These are phyloP conservation scores for Ulmus americana DNA, from an alignment of 331 rosid species.

Conservation along the genomic window DNA sequence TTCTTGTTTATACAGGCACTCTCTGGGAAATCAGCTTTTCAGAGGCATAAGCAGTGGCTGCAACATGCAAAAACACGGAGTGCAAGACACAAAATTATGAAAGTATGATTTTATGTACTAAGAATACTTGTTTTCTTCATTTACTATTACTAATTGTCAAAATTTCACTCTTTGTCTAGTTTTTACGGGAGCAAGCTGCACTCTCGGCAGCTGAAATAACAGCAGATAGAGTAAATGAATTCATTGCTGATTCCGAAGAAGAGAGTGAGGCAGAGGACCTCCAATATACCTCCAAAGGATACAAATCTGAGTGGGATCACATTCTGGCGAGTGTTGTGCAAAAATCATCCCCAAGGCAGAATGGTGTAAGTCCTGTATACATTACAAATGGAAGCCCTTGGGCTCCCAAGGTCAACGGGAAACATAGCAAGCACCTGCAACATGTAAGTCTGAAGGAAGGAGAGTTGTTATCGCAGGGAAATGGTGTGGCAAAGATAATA, in stretches of 20 bases:
- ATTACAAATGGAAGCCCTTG: constrained; percentile 47
- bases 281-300: constrained; percentile 39
- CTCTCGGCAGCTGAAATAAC: constrained; percentile 84
- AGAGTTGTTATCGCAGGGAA: constrained; percentile 55
- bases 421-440: constrained; percentile 61
- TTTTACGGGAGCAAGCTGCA: constrained; percentile 91
- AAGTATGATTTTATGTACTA: constrained; percentile 44
- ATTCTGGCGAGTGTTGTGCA: constrained; percentile 41
- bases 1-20: constrained; percentile 58
- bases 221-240: constrained; percentile 65
- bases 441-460: constrained; percentile 50
- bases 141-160: constrained; percentile 16
- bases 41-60: constrained; percentile 96
- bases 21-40: constrained; percentile 92
- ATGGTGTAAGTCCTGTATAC: constrained; percentile 26
- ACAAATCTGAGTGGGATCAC: constrained; percentile 48
- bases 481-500: constrained; percentile 50
- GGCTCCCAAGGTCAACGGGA: constrained; percentile 84
- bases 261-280: constrained; percentile 62
- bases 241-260: constrained; percentile 63
- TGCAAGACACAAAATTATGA: constrained; percentile 97
- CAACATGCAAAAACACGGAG: constrained; percentile 98
- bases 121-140: constrained; percentile 2
- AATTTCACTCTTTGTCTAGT: constrained; percentile 45
- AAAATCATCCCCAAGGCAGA: constrained; percentile 41